Conservation (phyloP, 2,329 filamentous ascomycete species). For the Sporothrix brunneoviolacea region DNA sequence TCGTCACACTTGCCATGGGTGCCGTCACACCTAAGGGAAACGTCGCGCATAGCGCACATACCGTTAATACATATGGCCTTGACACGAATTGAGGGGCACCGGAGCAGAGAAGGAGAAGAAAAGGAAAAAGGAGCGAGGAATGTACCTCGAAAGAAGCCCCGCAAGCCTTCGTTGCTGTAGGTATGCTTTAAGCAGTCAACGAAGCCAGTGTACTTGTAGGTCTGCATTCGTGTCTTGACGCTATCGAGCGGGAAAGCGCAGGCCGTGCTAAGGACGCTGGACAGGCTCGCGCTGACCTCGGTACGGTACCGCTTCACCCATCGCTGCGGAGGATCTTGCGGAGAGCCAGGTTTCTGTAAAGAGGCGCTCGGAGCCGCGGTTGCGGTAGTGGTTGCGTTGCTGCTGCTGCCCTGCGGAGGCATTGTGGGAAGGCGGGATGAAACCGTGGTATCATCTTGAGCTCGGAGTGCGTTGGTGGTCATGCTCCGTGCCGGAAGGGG, state of each 20-base stretch:
- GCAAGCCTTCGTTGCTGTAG: conserved; percentile 64
- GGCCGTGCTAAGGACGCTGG: conserved; percentile 71
- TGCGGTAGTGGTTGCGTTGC: neutral
- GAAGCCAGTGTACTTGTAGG: conserved; percentile 71
- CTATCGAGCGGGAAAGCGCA: conserved; percentile 82
- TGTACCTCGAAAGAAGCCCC: conserved; percentile 74
- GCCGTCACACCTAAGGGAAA: conserved; percentile 58
- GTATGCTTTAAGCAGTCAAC: conserved; percentile 68
- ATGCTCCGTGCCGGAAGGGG: conserved; percentile 22
- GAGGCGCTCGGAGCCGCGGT: neutral
- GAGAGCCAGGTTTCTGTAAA: neutral
- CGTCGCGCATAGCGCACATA: neutral
- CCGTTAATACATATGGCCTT: too few species aligned
- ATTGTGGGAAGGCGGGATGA: conserved; percentile 35
- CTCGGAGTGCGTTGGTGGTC: conserved; percentile 33
- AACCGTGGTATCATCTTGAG: conserved; percentile 35
- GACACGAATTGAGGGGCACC: too few species aligned
- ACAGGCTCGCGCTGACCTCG: conserved; percentile 70
- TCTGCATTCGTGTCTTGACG: conserved; percentile 85
- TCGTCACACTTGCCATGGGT: conserved; percentile 55
- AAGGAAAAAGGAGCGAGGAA: conserved; percentile 19
- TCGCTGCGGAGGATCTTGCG: conserved; percentile 22
- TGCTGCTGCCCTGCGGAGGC: conserved; percentile 28
- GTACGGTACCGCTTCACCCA: conserved; percentile 73
- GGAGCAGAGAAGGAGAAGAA: conserved; percentile 19